Evolutionary conservation across 805 yeast genomes (phyloP), one percentile per base, ranked within the genome.

Genomic region (Ogataea neopini): DNA sequence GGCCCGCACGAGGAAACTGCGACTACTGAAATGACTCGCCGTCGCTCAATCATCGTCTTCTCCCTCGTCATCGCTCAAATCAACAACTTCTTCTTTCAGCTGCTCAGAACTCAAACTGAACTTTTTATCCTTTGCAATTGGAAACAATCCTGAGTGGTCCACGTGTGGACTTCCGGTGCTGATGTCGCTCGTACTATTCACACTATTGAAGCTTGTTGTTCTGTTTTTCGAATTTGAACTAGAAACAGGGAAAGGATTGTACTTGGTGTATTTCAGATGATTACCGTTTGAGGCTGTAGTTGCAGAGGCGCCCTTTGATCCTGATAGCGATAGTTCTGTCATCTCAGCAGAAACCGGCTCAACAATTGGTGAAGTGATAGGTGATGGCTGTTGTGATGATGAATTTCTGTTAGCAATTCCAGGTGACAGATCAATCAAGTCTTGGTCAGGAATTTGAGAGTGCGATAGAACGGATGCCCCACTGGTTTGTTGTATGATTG

Each of bases 21-120:
- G n/a, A n/a, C n/a, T n/a, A n/a, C n/a, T n/a, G n/a, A n/a, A n/a
- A n/a, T n/a, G n/a, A n/a, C n/a, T n/a, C n/a, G n/a, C n/a, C n/a
- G n/a, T n/a, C n/a, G n/a, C n/a, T 10, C 13, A 11, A 14, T 10
- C 19, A 18, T 36, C 40, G 26, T 36, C 14, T 4, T 36, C 40
- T 6, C 22, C 14, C 28, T 33, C 36, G 36, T 56, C 62, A 38
- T 60, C 63, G 36, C 61, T 57, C 18, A 60, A 51, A 45, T 60
- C 57, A 30, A 61, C 38, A 25, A 54, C 56, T 33, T 60, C 63
- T 36, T 59, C 59, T 8, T 47, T 39, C 28, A 58, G 35, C 38
- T 58, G 61, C 28, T 57, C 61, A 20, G 56, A 41, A 33, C 58
- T 56, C 38, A 57, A 38, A 6, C 45, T 47, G 33, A 40, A 45